Base-by-base conservation (phyloP, 305 asterid genomes). In the Rubia balearica region DNA sequence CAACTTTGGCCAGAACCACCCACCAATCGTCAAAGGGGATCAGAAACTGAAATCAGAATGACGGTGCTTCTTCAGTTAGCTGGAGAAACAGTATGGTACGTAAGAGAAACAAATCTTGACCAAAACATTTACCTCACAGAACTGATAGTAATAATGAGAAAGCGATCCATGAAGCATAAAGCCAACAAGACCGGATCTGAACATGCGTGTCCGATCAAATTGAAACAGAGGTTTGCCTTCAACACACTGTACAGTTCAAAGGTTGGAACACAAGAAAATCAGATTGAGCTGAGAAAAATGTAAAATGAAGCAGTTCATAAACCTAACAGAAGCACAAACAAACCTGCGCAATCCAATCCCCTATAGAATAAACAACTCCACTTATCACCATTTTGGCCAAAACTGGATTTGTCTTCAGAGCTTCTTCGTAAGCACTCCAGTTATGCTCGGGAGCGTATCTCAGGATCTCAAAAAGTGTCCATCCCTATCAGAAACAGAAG, bases 271-370 rank as follows among this genome's bases (percentile, higher is more conserved):
- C 27, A 1, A 12, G 27, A n/a, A 22, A 33, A 24, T 1, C 71
- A 27, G n/a, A 9, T 67, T 8, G 24, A 48, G 40, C 27, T 67
- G 41, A 13, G 21, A 67, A 33, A 59, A 43, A 41, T 5, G 13
- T 12, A 13, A 38, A 14, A 71, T 12, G 30, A 67, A 45, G 30
- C 30, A 27, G 22, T 12, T 51, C 30, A 24, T 33, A 9, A 55
- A 45, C 38, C 27, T 14, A n/a, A 9, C 40, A 21, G 42, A 17
- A 71, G 59, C 8, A 61, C 36, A 11, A 57, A 79, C 88, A 56
- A 62, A 93, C 97, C 92, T 90, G 97, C 69, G 98, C 96, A 71
- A 90, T 90, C 98, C 97, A 90, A 77, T 89, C 97, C 30, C 97
- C 98, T 1, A 93, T 43, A 0, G 98, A 86, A 61, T 93, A 93